Evolutionary conservation across 257 asterid genomes (phyloP).

Genomic region (Hygrophila difformis): DNA sequence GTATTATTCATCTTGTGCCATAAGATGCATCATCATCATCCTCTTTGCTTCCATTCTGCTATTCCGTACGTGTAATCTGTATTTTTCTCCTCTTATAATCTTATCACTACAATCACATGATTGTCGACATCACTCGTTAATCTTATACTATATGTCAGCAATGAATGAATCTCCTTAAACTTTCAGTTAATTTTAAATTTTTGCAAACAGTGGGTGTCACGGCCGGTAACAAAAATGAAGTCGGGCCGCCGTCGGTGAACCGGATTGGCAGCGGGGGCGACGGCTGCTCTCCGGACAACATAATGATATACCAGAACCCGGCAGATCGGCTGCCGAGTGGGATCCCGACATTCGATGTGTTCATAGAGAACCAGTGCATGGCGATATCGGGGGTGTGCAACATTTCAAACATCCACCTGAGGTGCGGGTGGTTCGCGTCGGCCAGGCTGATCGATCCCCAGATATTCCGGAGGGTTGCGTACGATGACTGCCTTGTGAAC

Average conservation of each 20-base stretch:
- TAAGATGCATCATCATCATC: no score
- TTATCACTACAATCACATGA: no score
- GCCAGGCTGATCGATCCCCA: conserved; percentile 45
- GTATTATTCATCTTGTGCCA: no score
- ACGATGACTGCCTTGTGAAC: conserved; percentile 61
- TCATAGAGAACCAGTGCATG: conserved; percentile 34
- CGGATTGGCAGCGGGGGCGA: conserved; percentile 21
- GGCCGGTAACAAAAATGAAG: no score
- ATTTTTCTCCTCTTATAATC: no score
- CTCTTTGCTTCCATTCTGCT: no score
- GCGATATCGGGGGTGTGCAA: conserved; percentile 39
- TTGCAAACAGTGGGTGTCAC: no score
- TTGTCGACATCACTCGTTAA: no score
- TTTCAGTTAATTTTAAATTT: no score
- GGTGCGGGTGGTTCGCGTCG: conserved; percentile 73
- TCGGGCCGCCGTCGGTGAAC: conserved; percentile 19
- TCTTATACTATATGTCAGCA: no score
- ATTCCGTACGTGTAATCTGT: no score
- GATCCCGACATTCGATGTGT: conserved; percentile 59
- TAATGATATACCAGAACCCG: conserved; percentile 35
- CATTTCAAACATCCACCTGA: conserved; percentile 53
- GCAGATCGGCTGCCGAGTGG: conserved; percentile 49
- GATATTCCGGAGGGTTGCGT: conserved; percentile 33
- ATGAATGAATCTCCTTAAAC: no score
- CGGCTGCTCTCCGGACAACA: conserved; percentile 31